These are phyloP conservation scores for Xerocomus subilludens DNA, from an alignment of 1,284 basidiomycete genomes.

Conservation along the genomic window DNA sequence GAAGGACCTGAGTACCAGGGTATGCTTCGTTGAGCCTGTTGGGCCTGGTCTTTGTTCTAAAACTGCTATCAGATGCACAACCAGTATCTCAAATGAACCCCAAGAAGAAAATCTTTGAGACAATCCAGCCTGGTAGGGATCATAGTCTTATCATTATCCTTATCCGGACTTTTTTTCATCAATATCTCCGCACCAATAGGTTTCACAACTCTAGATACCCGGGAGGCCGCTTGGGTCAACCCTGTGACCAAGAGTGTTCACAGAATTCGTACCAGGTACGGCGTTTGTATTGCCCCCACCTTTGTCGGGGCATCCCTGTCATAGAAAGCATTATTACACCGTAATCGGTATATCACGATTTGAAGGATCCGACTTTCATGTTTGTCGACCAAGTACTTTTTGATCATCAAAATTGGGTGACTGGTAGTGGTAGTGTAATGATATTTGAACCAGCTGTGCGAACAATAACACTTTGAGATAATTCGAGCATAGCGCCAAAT, in stretches of 20 bases:
- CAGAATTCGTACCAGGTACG: conserved; percentile 86
- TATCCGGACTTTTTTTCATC: conserved; percentile 19
- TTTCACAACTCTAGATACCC: conserved; percentile 87
- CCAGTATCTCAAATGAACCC: conserved; percentile 90
- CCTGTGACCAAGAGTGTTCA: conserved; percentile 84
- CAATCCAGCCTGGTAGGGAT: conserved; percentile 83
- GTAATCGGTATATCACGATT: neutral
- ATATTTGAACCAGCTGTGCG: too few relatives aligned
- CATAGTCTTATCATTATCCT: neutral
- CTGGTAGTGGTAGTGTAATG: too few relatives aligned
- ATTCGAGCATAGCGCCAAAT: too few relatives aligned
- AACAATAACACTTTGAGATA: too few relatives aligned
- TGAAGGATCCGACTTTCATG: neutral
- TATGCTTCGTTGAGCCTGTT: conserved; percentile 45
- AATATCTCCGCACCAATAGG: conserved; percentile 56
- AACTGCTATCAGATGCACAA: conserved; percentile 63
- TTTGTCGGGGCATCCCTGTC: conserved; percentile 90
- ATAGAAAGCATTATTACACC: conserved; percentile 57
- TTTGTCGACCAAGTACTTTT: neutral
- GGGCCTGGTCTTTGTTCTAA: neutral
- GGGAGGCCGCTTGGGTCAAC: conserved; percentile 93
- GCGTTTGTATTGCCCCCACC: conserved; percentile 82
- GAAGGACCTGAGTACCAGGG: conserved; percentile 88
- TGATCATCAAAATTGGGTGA: neutral
- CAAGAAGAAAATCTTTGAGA: conserved; percentile 98